Conservation (phyloP, 768 basidiomycete species). For the Mycena belliarum region DNA sequence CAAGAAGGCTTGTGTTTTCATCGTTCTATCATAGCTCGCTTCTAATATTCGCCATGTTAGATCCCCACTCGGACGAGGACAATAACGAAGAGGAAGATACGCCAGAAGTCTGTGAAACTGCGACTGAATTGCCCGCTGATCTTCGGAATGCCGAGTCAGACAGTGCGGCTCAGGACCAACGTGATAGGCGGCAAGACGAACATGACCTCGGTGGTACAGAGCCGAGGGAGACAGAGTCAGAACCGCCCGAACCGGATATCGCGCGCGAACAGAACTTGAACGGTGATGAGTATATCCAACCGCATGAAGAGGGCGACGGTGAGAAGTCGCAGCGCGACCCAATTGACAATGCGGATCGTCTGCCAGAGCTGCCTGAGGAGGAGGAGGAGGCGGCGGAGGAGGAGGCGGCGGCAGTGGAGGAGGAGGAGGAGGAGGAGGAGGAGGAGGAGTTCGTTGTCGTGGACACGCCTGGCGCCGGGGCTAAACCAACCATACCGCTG, state of each 20-base stretch:
- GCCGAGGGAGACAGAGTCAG: background rate
- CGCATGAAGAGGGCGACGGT: conserved; percentile 11
- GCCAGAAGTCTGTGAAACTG: conserved; percentile 1
- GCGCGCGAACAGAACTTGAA: conserved; percentile 2
- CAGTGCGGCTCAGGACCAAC: background rate
- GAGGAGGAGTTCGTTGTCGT: conserved; percentile 15
- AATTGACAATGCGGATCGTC: conserved; percentile 7
- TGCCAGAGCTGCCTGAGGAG: conserved; percentile 11
- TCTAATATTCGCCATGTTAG: background rate
- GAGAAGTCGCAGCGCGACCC: conserved; percentile 14
- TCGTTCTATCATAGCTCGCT: background rate
- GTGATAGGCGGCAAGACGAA: background rate
- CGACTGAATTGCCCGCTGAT: background rate
- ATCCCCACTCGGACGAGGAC: too few species aligned
- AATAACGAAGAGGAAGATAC: conserved; percentile 1
- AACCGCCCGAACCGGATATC: background rate
- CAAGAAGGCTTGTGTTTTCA: conserved; percentile 5
- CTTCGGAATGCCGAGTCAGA: background rate
- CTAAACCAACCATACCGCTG: conserved; percentile 14
- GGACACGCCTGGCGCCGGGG: conserved; percentile 1
- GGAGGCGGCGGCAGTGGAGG: too few species aligned
- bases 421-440: conserved; percentile 17
- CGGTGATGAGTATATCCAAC: conserved; percentile 5
- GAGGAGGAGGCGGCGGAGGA: too few species aligned
- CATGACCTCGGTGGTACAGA: background rate